Evolutionary conservation across 83 land plant species (phyloP), one percentile per base, ranked within the genome.

Genomic region (Picea mariana): DNA sequence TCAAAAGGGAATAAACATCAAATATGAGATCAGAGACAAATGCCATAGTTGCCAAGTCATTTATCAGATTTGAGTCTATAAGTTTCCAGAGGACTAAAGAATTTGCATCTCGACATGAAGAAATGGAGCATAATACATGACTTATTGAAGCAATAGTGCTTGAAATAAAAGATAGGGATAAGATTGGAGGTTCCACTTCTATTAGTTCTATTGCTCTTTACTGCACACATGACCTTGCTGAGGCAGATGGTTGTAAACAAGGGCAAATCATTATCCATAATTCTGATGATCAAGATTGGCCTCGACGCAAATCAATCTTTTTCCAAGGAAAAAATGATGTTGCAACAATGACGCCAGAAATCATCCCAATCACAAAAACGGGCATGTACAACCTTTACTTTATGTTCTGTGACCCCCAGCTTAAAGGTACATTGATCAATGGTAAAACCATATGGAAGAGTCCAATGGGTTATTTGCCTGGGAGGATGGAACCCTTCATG

Each of bases 221-320:
- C 80, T 94, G 97, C 89, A 94, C 93, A 58, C 86, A 92, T 65
- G 95, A 94, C 85, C 93, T 94, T 78, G 97, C 97, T n/a, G 90
- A 92, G 80, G 87, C 90, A 67, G 95, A 90, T 79, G 95, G 97
- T 21, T 94, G 97, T 80, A 89, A 87, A 65, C 88, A 92, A 85
- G 97, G 68, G 68, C 13, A 66, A 66, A 66, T 66, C 17, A 66
- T 66, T 21, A 26, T 66, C 18, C 68, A 66, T 13, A 9, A 21
- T 21, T 66, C 83, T 5, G 77, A 78, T 12, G 85, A 87, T 73
- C 87, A 86, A 55, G 87, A 82, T 44, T 93, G 91, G 92, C 95
- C 95, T 17, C 73, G 89, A 27, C 86, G 86, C 0, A 82, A 83
- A 61, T 65, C 81, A 17, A 82, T 80, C 16, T 82, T 67, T 23